Conservation (phyloP, 2,329 filamentous ascomycete genomes). For the Gaeumannomyces tritici region DNA sequence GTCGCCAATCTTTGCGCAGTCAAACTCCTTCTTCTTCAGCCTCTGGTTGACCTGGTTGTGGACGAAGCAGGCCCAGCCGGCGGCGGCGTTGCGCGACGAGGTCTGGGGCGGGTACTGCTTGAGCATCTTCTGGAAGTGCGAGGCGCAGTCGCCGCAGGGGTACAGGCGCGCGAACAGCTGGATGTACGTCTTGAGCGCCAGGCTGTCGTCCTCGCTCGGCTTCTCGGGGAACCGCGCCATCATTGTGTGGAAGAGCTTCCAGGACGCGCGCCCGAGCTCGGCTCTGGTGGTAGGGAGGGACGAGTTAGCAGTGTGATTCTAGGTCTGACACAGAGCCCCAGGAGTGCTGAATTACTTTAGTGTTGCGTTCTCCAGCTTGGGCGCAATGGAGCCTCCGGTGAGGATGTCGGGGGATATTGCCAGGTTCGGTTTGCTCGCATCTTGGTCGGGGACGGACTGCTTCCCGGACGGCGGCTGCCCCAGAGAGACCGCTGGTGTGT, state of each 20-base stretch:
- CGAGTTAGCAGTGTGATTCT: neutral
- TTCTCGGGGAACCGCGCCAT: constrained; percentile 60
- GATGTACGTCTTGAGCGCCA: constrained; percentile 55
- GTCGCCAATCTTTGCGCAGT: constrained; percentile 59
- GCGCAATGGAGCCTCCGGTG: constrained; percentile 63
- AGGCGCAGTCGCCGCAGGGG: constrained; percentile 60
- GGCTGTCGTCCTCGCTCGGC: constrained; percentile 51
- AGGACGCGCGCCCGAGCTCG: constrained; percentile 58
- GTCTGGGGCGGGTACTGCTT: constrained; percentile 56
- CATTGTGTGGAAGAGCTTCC: constrained; percentile 64
- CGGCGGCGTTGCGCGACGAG: constrained; percentile 51
- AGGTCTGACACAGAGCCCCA: neutral
- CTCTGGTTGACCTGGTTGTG: constrained; percentile 60
- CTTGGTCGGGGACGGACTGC: constrained; percentile 10
- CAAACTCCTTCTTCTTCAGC: constrained; percentile 51
- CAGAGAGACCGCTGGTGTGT: constrained; percentile 2
- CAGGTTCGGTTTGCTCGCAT: constrained; percentile 15
- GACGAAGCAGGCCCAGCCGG: constrained; percentile 58
- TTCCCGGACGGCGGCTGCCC: constrained; percentile 2
- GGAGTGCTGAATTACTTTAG: constrained; percentile 47
- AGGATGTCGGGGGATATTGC: constrained; percentile 42
- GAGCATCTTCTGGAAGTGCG: constrained; percentile 55
- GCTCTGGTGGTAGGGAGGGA: constrained; percentile 26
- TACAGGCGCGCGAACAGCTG: constrained; percentile 60
- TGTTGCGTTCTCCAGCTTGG: constrained; percentile 75